Percentiles rank a stretch among this genome's conserved stretches.
phyloP scores from a whole-genome alignment of 257 asterid species.

The Ocimum tenuiflorum region DNA sequence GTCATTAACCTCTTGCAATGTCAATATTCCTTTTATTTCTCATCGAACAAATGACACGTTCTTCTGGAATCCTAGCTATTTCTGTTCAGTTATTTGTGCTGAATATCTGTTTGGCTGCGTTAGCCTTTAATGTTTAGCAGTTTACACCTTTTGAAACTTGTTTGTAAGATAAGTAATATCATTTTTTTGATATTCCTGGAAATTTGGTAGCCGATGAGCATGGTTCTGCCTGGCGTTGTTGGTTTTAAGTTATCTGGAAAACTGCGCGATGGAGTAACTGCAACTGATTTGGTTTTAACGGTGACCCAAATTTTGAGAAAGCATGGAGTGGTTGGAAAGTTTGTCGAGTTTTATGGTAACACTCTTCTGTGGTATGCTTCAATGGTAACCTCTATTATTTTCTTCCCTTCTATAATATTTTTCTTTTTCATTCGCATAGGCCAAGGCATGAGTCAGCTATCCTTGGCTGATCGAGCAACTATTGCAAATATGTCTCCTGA shows the following conservation, averaged over 20 bases:
- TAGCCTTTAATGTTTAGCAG: not conserved
- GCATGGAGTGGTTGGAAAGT: slow-evolving; percentile 88
- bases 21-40: not conserved
- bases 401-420: not conserved
- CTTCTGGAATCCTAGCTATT: not conserved
- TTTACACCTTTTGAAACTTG: not conserved
- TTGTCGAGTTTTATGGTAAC: slow-evolving; percentile 76
- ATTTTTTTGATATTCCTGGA: not conserved
- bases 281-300: slow-evolving; percentile 85
- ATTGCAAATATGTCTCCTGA: slow-evolving; percentile 96
- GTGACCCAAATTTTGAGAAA: slow-evolving; percentile 84
- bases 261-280: slow-evolving; percentile 69
- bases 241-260: slow-evolving; percentile 76
- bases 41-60: not conserved
- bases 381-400: not conserved
- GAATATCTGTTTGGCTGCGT: not conserved
- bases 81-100: not conserved
- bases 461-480: slow-evolving; percentile 89
- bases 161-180: not conserved
- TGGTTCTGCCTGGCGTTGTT: slow-evolving; percentile 92
- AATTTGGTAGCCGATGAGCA: slow-evolving; percentile 72
- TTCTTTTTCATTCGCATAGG: slow-evolving; percentile 31
- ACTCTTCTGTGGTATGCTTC: not conserved
- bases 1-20: not conserved
- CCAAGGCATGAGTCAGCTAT: slow-evolving; percentile 62